Evolutionary conservation across 306 rosid genomes (phyloP).

Genomic region (Vigna angularis): DNA sequence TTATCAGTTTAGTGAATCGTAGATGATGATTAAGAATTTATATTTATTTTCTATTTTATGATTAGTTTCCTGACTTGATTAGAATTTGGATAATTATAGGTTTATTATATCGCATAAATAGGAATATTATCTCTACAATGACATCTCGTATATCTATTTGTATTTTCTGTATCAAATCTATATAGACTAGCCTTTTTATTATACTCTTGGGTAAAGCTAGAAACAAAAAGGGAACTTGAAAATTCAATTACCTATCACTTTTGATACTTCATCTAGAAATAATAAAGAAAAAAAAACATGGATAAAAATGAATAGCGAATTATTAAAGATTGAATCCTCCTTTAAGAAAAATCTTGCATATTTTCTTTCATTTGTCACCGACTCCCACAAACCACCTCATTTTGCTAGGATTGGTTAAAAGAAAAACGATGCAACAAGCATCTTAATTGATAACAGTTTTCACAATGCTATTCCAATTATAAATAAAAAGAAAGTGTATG

Average conservation of each 20-base stretch:
- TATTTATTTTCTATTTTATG: not conserved
- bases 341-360: not conserved
- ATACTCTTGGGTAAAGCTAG: not conserved
- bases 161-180: not conserved
- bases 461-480: slow-evolving; percentile 11
- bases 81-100: not conserved
- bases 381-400: not conserved
- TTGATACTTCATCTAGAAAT: slow-evolving; percentile 22
- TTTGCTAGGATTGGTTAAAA: not conserved
- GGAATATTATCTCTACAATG: too few species aligned
- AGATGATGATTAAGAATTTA: not conserved
- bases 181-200: not conserved
- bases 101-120: not conserved
- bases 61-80: not conserved
- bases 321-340: slow-evolving; percentile 9
- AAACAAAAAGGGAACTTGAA: slow-evolving; percentile 14
- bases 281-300: not conserved
- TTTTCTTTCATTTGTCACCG: not conserved
- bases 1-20: not conserved
- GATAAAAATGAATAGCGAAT: not conserved
- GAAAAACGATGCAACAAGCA: slow-evolving; percentile 31
- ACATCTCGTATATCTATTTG: not conserved
- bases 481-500: not conserved
- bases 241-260: slow-evolving; percentile 20
- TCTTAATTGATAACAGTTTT: slow-evolving; percentile 1